Conservation (phyloP, 2,329 filamentous ascomycete species). For the Corniculantispora saksenae region DNA sequence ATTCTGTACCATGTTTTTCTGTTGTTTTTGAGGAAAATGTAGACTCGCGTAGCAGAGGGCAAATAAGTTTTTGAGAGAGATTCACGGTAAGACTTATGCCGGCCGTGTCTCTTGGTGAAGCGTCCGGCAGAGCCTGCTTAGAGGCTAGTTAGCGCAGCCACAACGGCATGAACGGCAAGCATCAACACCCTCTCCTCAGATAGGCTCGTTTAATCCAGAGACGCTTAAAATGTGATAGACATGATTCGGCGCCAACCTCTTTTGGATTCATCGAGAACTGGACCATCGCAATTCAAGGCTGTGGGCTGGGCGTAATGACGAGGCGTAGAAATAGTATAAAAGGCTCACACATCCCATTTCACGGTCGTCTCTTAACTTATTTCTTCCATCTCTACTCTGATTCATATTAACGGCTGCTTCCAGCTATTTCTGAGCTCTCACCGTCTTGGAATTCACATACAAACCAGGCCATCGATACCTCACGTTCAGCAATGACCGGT, state of each 20-base stretch:
- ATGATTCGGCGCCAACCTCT: too few relatives aligned
- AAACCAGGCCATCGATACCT: not conserved
- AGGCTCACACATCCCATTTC: not conserved
- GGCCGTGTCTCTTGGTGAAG: not conserved
- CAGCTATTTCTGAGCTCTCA: not conserved
- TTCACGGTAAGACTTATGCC: not conserved
- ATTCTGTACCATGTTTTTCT: not conserved
- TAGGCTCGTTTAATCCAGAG: too few relatives aligned
- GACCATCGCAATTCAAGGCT: too few relatives aligned
- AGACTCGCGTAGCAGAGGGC: not conserved
- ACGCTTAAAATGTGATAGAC: too few relatives aligned
- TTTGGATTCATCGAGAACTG: too few relatives aligned
- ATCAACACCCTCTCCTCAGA: too few relatives aligned
- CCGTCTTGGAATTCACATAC: not conserved
- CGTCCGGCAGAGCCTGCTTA: not conserved
- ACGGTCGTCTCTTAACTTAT: not conserved
- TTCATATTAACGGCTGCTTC: not conserved
- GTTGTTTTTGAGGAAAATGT: not conserved
- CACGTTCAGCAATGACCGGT: not conserved
- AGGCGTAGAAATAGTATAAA: not conserved
- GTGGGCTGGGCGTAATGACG: not conserved
- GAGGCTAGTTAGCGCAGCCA: not conserved
- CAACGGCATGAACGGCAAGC: too few relatives aligned
- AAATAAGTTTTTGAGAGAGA: not conserved
- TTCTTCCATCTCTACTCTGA: not conserved